These are phyloP conservation scores for Pseudocercospora cruenta DNA, from an alignment of 2,329 filamentous ascomycete species.

Conservation along the genomic window DNA sequence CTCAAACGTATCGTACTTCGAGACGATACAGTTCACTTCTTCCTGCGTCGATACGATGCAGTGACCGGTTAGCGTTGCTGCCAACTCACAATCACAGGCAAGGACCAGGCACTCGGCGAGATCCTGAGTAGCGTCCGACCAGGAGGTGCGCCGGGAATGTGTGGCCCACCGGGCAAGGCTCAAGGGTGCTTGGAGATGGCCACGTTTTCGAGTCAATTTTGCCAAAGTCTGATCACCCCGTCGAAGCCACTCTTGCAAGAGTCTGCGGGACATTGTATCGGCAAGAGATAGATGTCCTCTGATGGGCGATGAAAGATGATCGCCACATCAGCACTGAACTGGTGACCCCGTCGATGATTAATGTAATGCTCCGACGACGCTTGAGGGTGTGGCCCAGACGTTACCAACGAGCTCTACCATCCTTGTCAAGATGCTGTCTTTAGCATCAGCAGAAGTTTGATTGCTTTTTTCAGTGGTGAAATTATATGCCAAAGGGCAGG, in stretches of 20 bases:
- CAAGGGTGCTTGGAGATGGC: background rate
- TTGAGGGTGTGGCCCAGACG: too few relatives aligned
- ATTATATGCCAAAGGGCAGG: too few relatives aligned
- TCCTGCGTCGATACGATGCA: background rate
- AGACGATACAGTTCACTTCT: slow-evolving; percentile 1
- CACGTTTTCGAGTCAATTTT: background rate
- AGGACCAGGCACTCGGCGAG: background rate
- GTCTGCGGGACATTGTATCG: background rate
- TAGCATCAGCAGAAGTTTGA: too few relatives aligned
- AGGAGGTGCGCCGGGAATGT: background rate
- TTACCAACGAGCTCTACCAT: too few relatives aligned
- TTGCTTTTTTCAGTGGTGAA: too few relatives aligned
- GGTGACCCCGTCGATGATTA: too few relatives aligned
- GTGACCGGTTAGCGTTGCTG: background rate
- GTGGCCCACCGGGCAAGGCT: background rate
- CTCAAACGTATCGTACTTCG: background rate
- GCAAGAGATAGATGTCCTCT: background rate
- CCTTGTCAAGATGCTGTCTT: too few relatives aligned
- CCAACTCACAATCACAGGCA: background rate
- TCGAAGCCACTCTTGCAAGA: background rate
- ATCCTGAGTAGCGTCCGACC: background rate
- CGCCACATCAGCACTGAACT: too few relatives aligned
- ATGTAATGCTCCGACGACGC: too few relatives aligned
- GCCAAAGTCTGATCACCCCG: background rate
- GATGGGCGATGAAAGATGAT: background rate